Percentiles rank a stretch among this genome's conserved stretches.
These are phyloP conservation scores for Hypomyces perniciosus DNA, from an alignment of 2,329 filamentous ascomycete species.

Conservation along the genomic window DNA sequence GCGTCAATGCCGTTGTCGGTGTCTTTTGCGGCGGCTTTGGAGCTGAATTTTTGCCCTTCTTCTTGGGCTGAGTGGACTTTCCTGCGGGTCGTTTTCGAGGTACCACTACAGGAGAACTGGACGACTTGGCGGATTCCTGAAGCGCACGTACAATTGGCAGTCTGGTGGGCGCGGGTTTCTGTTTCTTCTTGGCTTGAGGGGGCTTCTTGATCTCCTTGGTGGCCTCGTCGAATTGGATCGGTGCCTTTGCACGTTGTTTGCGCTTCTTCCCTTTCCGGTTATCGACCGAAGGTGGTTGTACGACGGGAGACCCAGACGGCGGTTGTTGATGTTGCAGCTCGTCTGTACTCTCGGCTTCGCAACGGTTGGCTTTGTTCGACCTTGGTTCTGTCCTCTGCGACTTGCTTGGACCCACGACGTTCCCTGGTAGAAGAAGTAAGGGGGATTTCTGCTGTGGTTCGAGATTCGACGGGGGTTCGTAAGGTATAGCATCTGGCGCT, in stretches of 20 bases:
- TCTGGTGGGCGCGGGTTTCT: neutral
- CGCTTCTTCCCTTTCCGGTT: slow-evolving; percentile 16
- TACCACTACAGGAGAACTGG: slow-evolving; percentile 14
- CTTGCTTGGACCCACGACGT: neutral
- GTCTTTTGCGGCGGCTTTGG: neutral
- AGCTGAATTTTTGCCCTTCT: neutral
- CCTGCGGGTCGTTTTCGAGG: neutral
- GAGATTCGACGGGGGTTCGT: too few species aligned
- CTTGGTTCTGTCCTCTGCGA: neutral
- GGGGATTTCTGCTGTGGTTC: neutral
- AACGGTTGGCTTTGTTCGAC: neutral
- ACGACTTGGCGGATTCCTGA: slow-evolving; percentile 12
- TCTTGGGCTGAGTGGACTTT: slow-evolving; percentile 8
- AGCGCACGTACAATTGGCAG: slow-evolving; percentile 14
- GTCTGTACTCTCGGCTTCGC: neutral
- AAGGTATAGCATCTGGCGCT: too few species aligned
- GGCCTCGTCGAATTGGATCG: slow-evolving; percentile 27
- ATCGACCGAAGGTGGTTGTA: neutral
- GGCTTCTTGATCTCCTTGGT: slow-evolving; percentile 23
- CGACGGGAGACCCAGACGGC: neutral
- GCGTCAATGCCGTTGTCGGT: neutral
- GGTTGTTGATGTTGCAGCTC: neutral
- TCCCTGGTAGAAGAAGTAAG: neutral
- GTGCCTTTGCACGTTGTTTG: slow-evolving; percentile 30
- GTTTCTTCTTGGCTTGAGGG: slow-evolving; percentile 2